A percentile compares a stretch with the other conserved stretches of the same genome.
Evolutionary conservation across 2,329 filamentous ascomycete genomes (phyloP).

Genomic region (Drechslerella dactyloides): DNA sequence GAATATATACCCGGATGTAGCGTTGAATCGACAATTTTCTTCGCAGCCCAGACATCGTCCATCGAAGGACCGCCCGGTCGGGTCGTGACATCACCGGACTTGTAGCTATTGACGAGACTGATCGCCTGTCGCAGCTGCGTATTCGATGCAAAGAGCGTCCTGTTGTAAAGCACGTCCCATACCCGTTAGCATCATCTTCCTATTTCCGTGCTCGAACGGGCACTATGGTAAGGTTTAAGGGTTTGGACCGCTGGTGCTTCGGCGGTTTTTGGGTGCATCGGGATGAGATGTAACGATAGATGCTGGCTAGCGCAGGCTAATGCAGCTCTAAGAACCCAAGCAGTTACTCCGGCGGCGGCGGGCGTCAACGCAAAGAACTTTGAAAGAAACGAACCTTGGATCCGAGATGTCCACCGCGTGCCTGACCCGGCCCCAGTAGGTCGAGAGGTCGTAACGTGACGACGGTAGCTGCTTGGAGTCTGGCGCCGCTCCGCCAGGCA

Average conservation of each 20-base stretch:
- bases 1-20: slow-evolving; percentile 79
- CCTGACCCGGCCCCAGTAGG: slow-evolving; percentile 92
- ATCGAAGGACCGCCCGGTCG: slow-evolving; percentile 65
- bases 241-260: no score
- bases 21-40: slow-evolving; percentile 96
- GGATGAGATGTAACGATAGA: no score
- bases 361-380: slow-evolving; percentile 4
- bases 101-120: slow-evolving; percentile 79
- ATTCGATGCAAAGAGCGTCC: slow-evolving; percentile 81
- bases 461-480: slow-evolving; percentile 87
- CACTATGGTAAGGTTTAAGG: no score
- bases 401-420: slow-evolving; percentile 90
- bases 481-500: slow-evolving; percentile 57
- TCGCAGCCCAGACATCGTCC: slow-evolving; percentile 81
- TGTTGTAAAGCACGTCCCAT: slow-evolving; percentile 61
- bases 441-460: slow-evolving; percentile 89
- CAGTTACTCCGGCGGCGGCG: no score
- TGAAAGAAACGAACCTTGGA: slow-evolving; percentile 71
- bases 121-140: slow-evolving; percentile 86
- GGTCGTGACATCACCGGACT: slow-evolving; percentile 77
- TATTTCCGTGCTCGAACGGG: no score
- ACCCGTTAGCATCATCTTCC: slow-evolving; percentile 49
- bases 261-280: no score
- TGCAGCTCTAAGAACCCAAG: no score
- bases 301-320: no score